Evolutionary conservation across 768 basidiomycete species (phyloP).

Genomic region (Tulasnella calospora): DNA sequence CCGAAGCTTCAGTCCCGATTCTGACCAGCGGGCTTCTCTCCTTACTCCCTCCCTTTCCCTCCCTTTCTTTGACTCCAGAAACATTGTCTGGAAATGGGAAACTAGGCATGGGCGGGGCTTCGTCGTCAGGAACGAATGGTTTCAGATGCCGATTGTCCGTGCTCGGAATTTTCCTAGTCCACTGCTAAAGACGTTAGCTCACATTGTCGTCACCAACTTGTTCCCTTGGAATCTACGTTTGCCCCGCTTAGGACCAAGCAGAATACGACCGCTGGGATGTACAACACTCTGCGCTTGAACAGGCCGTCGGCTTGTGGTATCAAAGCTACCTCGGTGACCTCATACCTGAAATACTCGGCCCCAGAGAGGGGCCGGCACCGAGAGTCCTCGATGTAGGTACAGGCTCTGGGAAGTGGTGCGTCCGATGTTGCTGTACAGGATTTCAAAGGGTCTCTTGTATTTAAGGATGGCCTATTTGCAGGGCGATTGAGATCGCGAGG

Average conservation of each 20-base stretch:
- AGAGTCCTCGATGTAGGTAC: background rate
- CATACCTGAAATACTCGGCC: background rate
- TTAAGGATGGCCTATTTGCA: background rate
- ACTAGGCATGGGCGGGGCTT: background rate
- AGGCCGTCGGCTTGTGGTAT: background rate
- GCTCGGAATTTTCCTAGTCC: background rate
- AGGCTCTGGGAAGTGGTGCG: background rate
- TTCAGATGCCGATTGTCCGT: conserved; percentile 5
- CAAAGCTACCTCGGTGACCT: background rate
- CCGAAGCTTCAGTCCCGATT: background rate
- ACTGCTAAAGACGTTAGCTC: background rate
- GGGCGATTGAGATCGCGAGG: conserved; percentile 15
- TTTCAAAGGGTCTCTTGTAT: background rate
- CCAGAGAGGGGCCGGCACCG: background rate
- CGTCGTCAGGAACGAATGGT: conserved; percentile 1
- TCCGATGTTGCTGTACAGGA: background rate
- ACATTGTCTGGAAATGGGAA: background rate
- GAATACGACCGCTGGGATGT: background rate
- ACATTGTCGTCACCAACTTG: background rate
- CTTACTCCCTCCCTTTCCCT: background rate
- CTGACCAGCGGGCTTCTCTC: background rate
- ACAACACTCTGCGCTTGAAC: background rate
- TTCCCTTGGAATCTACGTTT: background rate
- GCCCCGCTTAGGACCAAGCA: background rate
- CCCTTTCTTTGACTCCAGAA: background rate